A percentile compares a stretch with the other conserved stretches of the same genome.
These are phyloP conservation scores for Oropetium thomaeum DNA, from an alignment of 176 grass and related monocot species.

Conservation along the genomic window DNA sequence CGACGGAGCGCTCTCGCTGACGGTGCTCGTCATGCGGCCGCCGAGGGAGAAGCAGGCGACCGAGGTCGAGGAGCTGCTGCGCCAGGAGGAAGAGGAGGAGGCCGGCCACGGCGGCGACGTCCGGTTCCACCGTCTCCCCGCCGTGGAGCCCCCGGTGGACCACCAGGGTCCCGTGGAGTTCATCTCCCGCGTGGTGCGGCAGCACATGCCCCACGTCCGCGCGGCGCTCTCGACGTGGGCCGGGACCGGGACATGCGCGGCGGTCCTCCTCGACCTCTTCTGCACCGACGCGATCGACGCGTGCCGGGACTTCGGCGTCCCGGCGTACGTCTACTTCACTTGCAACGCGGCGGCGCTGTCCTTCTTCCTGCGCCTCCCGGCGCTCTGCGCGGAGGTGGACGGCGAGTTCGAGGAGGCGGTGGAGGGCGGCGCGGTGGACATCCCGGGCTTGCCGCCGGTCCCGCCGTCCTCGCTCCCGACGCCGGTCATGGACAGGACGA, in stretches of 20 bases:
- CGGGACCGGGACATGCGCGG: background rate
- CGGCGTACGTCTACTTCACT: conserved; percentile 1
- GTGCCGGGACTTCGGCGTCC: background rate
- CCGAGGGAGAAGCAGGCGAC: background rate
- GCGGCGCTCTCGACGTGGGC: background rate
- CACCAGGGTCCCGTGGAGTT: background rate
- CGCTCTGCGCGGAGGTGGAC: background rate
- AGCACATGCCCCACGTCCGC: background rate
- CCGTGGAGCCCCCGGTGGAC: background rate
- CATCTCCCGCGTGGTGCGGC: conserved; percentile 1
- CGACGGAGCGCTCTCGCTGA: background rate
- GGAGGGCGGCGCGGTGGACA: background rate
- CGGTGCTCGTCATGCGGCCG: conserved; percentile 18
- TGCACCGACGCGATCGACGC: background rate
- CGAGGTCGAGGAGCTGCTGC: background rate
- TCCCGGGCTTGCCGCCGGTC: background rate
- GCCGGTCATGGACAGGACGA: background rate
- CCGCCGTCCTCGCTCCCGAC: background rate
- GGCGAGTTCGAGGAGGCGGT: background rate
- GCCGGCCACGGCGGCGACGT: background rate
- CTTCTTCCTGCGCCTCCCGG: background rate
- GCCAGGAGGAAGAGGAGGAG: background rate
- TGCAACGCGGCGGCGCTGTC: background rate
- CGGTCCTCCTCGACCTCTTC: conserved; percentile 2
- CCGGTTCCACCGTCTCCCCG: background rate